Evolutionary conservation across 768 basidiomycete species (phyloP), one percentile per base, ranked within the genome.

Genomic region (Lactarius evosmus): DNA sequence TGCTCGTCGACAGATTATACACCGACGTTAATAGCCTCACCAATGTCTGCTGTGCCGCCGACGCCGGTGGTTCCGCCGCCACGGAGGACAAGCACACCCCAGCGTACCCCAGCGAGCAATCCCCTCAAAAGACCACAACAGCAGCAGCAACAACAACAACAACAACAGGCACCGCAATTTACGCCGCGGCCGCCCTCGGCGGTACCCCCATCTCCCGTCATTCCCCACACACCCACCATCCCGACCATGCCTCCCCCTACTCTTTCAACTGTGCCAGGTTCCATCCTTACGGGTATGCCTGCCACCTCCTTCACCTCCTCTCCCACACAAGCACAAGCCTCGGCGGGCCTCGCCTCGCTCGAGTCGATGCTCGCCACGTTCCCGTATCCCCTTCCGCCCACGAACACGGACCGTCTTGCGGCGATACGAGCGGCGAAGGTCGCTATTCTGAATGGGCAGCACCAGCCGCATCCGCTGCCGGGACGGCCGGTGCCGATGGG

Each of bases 381-480:
- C 30, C 51, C 58, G 4, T 19, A 22, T 12, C 22, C 40, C 0
- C 58, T 44, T 3, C 44, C 58, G 17, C 38, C 46, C 1, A 0
- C 44, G 2, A 64, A 38, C 11, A 52, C 51, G 3, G 51, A 40
- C 22, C 58, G 34, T 11, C 58, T 64, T 3, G 53, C 58, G 1
- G 36, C 62, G n/a, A 22, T 64, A 3, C 63, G 52, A 3, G 63
- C 58, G 19, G 62, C 58, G 3, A 64, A 64, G 17, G 58, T 58
- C 25, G 19, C 52, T 22, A 64, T 64, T 14, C 58, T 54, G 30
- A 19, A n/a, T 14, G 52, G 41, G 11, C 52, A 49, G 29, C 58
- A 58, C 9, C 52, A 29, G n/a, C 38, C 34, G 41, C 38, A 29
- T 8, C 11, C 44, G 1, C 34, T 60, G 14, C 58, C 53, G 0